Base-by-base conservation (phyloP, 1,139 yeast genomes). In the Meyerozyma elateridarum region DNA sequence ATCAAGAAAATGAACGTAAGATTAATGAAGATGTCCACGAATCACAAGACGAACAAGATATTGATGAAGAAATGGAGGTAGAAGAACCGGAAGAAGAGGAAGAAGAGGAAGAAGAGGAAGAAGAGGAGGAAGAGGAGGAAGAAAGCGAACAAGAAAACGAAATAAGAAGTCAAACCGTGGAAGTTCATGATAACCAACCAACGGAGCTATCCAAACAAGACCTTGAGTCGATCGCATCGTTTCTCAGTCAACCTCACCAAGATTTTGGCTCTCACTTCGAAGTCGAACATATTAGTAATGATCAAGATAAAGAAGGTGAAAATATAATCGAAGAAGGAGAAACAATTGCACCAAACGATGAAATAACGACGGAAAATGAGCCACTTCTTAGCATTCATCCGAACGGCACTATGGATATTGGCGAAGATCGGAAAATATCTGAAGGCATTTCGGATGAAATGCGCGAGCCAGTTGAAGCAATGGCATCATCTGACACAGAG, bases 11-110 rank as follows among this genome's bases (percentile, higher is more conserved):
- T 2, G 32, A 28, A 7, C 24, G 20, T 9, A 8, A 30, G 1
- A 22, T 16, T 8, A 36, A 32, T 3, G 39, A 37, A 8, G 49
- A 42, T 25, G 41, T 22, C 7, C 32, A 19, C 16, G 19, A 29
- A 20, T 16, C 20, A 11, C n/a, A 5, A 8, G 11, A 19, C 12
- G 1, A 29, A 20, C 15, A 24, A 15, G 39, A 35, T 8, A 32
- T 17, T 14, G 31, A 31, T n/a, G 35, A 24, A 15, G 28, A 29
- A 7, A 22, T 25, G 8, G 24, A 31, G 20, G 22, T 24, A 7
- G 30, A 22, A n/a, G 7, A n/a, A 5, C 21, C 17, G 19, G 13
- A 16, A 14, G 28, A 19, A 16, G n/a, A 13, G 7, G 25, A 17
- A 15, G 18, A n/a, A n/a, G 24, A 20, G 4, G 25, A 18, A 8